Conservation (phyloP, 768 basidiomycete species). For the Tremella fuciformis region DNA sequence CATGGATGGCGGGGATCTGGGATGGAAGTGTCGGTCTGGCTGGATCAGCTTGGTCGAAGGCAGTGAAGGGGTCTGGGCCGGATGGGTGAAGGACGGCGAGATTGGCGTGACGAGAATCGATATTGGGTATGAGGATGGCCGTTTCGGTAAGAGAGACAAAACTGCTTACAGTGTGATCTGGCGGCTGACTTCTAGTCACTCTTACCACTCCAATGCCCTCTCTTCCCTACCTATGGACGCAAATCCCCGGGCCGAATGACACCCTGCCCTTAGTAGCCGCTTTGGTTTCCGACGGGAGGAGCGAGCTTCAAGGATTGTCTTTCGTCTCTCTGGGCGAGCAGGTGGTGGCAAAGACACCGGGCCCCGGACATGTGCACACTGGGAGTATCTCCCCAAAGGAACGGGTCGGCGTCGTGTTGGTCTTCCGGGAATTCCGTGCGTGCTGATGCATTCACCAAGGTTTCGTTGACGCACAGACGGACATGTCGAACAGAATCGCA, state of each 20-base stretch:
- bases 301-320: slow-evolving; percentile 19
- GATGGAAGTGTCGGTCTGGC: slow-evolving; percentile 16
- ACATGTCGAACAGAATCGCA: not conserved
- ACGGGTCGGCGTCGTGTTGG: slow-evolving; percentile 16
- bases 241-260: too few species aligned
- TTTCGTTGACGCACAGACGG: slow-evolving; percentile 1
- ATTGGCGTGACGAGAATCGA: slow-evolving; percentile 25
- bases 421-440: slow-evolving; percentile 25
- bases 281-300: not conserved
- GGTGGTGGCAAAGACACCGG: not conserved
- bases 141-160: slow-evolving; percentile 29
- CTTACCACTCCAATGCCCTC: slow-evolving; percentile 1
- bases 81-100: slow-evolving; percentile 21
- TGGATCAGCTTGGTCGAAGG: slow-evolving; percentile 30
- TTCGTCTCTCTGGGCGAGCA: slow-evolving; percentile 15
- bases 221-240: not conserved
- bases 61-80: slow-evolving; percentile 35
- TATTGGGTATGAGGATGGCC: slow-evolving; percentile 22
- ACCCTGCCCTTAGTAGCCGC: too few species aligned
- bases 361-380: too few species aligned
- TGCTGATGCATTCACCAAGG: not conserved
- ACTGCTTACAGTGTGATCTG: not conserved
- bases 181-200: not conserved
- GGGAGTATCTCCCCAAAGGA: not conserved
- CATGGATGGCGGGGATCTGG: slow-evolving; percentile 11